Conservation (phyloP, 306 rosid species). For the Neltuma alba region DNA sequence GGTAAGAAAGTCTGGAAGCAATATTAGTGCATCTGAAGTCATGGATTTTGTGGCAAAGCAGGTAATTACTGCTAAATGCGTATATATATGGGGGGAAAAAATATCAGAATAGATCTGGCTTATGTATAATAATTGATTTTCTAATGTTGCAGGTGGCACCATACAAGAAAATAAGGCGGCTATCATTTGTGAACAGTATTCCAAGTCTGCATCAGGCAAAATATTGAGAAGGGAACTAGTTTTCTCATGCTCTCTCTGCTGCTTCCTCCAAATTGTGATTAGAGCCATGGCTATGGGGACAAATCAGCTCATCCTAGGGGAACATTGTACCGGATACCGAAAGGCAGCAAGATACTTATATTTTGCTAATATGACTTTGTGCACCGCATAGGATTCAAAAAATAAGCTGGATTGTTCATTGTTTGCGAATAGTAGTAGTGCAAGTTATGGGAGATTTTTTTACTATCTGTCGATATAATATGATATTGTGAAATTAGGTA, state of each 20-base stretch:
- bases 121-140: background rate
- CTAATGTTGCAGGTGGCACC: constrained; percentile 71
- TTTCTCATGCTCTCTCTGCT: constrained; percentile 46
- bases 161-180: constrained; percentile 80
- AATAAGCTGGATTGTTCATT: too few relatives aligned
- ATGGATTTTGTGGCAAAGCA: constrained; percentile 73
- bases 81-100: background rate
- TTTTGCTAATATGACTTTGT: background rate
- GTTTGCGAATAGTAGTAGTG: background rate
- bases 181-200: constrained; percentile 61
- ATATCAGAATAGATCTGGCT: background rate
- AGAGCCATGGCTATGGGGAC: background rate
- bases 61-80: constrained; percentile 40
- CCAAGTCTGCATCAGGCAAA: constrained; percentile 84
- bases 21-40: constrained; percentile 57
- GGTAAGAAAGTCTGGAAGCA: constrained; percentile 79
- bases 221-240: constrained; percentile 85
- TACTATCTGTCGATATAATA: too few relatives aligned
- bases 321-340: background rate
- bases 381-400: too few relatives aligned
- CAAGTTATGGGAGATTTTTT: background rate
- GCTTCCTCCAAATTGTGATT: constrained; percentile 52
- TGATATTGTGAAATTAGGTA: too few relatives aligned
- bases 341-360: too few relatives aligned
- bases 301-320: too few relatives aligned